Percentiles rank a stretch among this genome's conserved stretches.
These are phyloP conservation scores for Apiospora marii DNA, from an alignment of 2,329 filamentous ascomycete species.

Conservation along the genomic window DNA sequence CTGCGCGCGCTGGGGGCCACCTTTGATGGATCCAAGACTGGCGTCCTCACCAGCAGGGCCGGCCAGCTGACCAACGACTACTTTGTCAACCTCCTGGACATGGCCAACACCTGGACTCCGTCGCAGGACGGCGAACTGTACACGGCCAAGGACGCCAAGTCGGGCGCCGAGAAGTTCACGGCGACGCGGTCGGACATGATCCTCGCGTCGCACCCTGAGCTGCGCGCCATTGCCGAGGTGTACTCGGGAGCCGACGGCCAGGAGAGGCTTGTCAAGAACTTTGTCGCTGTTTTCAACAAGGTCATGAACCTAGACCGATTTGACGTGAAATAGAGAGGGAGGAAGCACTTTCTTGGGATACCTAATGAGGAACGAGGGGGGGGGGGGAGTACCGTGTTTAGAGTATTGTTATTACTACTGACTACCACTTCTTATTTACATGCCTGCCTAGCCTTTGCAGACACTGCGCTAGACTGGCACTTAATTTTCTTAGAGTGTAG, in stretches of 20 bases:
- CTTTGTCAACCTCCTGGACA: conserved; percentile 81
- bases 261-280: conserved; percentile 75
- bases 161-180: conserved; percentile 71
- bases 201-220: conserved; percentile 77
- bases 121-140: conserved; percentile 63
- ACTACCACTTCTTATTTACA: background rate
- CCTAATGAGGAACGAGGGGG: background rate
- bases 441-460: background rate
- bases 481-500: conserved; percentile 21
- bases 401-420: background rate
- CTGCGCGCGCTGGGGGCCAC: conserved; percentile 75
- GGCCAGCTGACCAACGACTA: conserved; percentile 81
- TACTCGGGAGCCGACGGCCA: conserved; percentile 68
- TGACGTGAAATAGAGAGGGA: conserved; percentile 53
- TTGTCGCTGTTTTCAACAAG: conserved; percentile 76
- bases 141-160: conserved; percentile 71
- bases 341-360: background rate
- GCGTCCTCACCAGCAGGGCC: conserved; percentile 72
- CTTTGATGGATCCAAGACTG: conserved; percentile 72
- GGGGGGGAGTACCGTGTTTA: background rate
- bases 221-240: conserved; percentile 74
- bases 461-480: background rate
- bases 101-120: conserved; percentile 69
- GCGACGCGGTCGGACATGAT: conserved; percentile 74
- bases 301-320: conserved; percentile 78